phyloP scores from a whole-genome alignment of 352 stramenopile species.

The Pythium oligandrum region DNA sequence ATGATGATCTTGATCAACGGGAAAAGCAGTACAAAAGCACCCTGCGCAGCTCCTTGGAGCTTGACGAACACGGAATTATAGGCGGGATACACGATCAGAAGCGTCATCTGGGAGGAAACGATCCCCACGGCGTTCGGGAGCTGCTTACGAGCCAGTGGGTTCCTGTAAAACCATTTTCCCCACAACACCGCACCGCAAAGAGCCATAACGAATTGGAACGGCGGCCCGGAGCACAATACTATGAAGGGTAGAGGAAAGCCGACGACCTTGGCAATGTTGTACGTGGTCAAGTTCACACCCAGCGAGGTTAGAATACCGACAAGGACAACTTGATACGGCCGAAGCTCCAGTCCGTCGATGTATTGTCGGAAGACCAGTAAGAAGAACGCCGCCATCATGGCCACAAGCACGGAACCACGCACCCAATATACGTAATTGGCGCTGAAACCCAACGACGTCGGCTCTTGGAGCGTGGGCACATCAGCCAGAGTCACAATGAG shows the following conservation, averaged over 20 bases:
- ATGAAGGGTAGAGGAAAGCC: slow-evolving; percentile 34
- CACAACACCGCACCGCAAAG: slow-evolving; percentile 3
- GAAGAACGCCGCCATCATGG: too few species aligned
- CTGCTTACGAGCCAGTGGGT: neutral
- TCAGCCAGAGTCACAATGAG: too few species aligned
- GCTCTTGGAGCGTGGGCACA: too few species aligned
- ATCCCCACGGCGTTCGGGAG: neutral
- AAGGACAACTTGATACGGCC: slow-evolving; percentile 5
- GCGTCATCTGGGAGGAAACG: neutral
- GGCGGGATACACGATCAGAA: slow-evolving; percentile 8
- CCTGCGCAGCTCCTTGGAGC: neutral
- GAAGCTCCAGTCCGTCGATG: slow-evolving; percentile 14
- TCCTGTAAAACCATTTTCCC: slow-evolving; percentile 7
- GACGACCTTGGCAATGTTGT: slow-evolving; percentile 11
- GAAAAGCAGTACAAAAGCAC: slow-evolving; percentile 1
- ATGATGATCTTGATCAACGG: slow-evolving; percentile 6
- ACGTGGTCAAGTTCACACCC: slow-evolving; percentile 3
- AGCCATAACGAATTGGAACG: slow-evolving; percentile 1
- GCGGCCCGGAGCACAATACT: slow-evolving; percentile 13
- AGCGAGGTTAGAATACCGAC: slow-evolving; percentile 6
- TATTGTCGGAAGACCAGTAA: too few species aligned
- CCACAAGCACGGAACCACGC: too few species aligned
- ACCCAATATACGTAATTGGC: too few species aligned
- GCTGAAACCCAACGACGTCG: too few species aligned
- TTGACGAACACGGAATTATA: slow-evolving; percentile 1